Evolutionary conservation across 805 yeast genomes (phyloP), one percentile per base, ranked within the genome.

Genomic region (Hemisphaericaspora nanyangensis): DNA sequence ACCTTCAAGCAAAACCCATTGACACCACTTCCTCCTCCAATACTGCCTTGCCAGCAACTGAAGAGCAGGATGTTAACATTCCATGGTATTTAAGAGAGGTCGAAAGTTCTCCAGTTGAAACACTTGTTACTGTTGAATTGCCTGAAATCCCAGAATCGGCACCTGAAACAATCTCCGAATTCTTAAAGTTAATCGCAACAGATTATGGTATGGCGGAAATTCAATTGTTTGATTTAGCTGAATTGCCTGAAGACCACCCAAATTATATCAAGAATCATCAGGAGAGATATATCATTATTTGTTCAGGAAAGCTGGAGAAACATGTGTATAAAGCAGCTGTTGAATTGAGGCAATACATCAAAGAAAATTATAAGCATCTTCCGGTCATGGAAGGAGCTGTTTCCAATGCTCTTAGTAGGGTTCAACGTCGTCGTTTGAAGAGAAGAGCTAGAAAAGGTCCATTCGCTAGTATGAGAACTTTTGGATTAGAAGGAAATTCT

Each of bases 311-410:
- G 56, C 79, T 90, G 22, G 76, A 79, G 28, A 80, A 76, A 45
- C 98, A 90, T 61, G 62, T 88, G 17, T 79, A 74, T 47, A 82
- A 80, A 45, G 88, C 95, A 2, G 77, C 85, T 2, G 63, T 64
- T 12, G 81, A 79, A 47, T 61, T 89, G 28, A 66, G 76, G 35
- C 68, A 68, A 19, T 69, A 68, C 54, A 54, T 88, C 30, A 90
- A 90, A 54, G 74, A 73, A 28, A 48, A 42, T 10, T 51, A 51
- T 32, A 45, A 49, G 17, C 40, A 42, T 3, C 46, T 72, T 1
- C 82, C 93, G 0, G 52, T 60, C 5, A 66, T 81, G 3, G 96
- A 89, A 51, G 98, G 97, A 0, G 63, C 84, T 38, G 68, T 80
- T 2, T 82, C 82, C 26, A 65, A 76, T 7, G 77, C 79, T 29